Evolutionary conservation across 108 stramenopile genomes (phyloP).

Genomic region (Hondaea fermentalgiana): DNA sequence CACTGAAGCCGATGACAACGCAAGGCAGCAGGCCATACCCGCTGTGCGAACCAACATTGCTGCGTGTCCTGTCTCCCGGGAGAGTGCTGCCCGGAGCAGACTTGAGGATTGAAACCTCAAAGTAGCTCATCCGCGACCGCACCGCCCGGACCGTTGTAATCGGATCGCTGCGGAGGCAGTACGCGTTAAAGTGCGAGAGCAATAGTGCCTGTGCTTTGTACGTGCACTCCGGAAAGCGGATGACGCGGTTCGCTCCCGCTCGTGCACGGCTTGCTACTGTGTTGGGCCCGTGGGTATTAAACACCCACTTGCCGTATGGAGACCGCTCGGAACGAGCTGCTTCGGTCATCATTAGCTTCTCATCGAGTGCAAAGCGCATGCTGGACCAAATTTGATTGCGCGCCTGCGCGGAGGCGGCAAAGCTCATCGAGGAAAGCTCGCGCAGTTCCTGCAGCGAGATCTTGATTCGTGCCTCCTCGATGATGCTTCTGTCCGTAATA

Average conservation of each 20-base stretch:
- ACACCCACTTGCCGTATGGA: not conserved
- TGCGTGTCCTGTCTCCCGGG: not conserved
- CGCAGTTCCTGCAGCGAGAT: not conserved
- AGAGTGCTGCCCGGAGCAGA: not conserved
- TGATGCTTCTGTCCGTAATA: not conserved
- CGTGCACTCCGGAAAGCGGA: not conserved
- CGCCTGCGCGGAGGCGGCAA: not conserved
- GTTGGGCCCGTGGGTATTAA: not conserved
- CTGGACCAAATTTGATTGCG: not conserved
- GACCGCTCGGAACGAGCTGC: not conserved
- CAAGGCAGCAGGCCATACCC: not conserved
- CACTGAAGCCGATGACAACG: not conserved
- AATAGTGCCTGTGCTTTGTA: not conserved
- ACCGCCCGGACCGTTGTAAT: not conserved
- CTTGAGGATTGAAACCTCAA: not conserved
- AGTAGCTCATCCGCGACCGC: not conserved
- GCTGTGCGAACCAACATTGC: not conserved
- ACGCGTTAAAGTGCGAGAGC: not conserved
- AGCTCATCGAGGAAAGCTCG: not conserved
- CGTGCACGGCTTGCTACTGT: not conserved
- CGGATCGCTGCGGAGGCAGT: not conserved
- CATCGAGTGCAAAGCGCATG: not conserved
- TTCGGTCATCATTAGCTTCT: not conserved
- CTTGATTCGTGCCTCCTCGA: not conserved
- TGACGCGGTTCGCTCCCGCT: not conserved